Percentiles rank a stretch among this genome's conserved stretches.
phyloP scores from a whole-genome alignment of 352 stramenopile species.

The Phytopythium chamaehyphon region DNA sequence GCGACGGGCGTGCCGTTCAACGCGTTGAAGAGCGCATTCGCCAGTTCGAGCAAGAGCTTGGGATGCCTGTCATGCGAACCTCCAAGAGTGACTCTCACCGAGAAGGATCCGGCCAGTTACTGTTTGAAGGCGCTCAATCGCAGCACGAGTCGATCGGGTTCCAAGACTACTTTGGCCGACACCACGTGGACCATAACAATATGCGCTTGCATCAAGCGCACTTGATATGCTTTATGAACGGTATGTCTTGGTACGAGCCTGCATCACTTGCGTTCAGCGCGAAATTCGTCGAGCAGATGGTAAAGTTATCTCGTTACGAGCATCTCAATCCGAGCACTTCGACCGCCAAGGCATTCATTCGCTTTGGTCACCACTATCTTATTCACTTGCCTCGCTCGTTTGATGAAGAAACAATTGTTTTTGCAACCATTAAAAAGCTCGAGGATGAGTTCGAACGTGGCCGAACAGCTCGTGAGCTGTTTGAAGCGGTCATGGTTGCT shows the following conservation, averaged over 20 bases:
- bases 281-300: constrained; percentile 79
- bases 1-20: constrained; percentile 54
- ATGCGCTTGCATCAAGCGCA: constrained; percentile 63
- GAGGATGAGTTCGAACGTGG: constrained; percentile 78
- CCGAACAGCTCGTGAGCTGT: constrained; percentile 60
- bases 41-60: constrained; percentile 62
- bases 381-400: constrained; percentile 79
- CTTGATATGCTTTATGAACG: constrained; percentile 71
- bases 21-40: constrained; percentile 64
- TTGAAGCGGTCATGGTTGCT: constrained; percentile 64
- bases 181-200: constrained; percentile 51
- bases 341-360: constrained; percentile 60
- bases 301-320: constrained; percentile 67
- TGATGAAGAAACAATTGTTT: constrained; percentile 64
- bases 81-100: constrained; percentile 52
- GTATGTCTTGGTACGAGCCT: constrained; percentile 61
- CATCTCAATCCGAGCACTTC: constrained; percentile 40
- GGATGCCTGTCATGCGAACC: constrained; percentile 32
- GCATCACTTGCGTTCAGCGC: constrained; percentile 53
- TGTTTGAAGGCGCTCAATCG: constrained; percentile 70
- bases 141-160: constrained; percentile 67
- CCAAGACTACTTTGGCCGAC: constrained; percentile 55
- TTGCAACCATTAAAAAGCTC: constrained; percentile 67
- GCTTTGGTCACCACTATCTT: constrained; percentile 77
- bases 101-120: constrained; percentile 53